A percentile compares a stretch with the other conserved stretches of the same genome.
These are phyloP conservation scores for Scleroderma citrinum DNA, from an alignment of 768 basidiomycete species.

Conservation along the genomic window DNA sequence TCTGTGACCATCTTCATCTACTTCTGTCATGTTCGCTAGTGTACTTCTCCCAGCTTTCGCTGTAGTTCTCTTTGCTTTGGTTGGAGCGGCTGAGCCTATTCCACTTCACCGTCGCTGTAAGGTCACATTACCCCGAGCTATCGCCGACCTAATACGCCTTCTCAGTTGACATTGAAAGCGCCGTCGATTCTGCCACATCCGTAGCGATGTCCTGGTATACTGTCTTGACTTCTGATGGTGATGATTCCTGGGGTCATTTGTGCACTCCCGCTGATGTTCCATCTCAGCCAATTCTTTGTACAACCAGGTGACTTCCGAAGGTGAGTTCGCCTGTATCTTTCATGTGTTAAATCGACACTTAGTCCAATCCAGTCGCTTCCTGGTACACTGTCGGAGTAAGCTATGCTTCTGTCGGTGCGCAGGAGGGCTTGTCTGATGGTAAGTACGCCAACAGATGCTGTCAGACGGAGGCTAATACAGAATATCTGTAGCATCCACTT, in stretches of 20 bases:
- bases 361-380: constrained; percentile 10
- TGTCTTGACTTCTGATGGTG: constrained; percentile 21
- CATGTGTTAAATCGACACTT: neutral
- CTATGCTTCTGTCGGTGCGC: constrained; percentile 8
- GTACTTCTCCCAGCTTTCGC: constrained; percentile 29
- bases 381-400: constrained; percentile 12
- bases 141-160: constrained; percentile 4
- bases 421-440: constrained; percentile 17
- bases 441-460: neutral
- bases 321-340: neutral
- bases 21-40: constrained; percentile 32
- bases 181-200: constrained; percentile 36
- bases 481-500: constrained; percentile 12
- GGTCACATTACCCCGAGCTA: constrained; percentile 6
- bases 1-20: neutral
- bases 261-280: neutral
- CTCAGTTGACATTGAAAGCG: constrained; percentile 29
- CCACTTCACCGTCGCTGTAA: constrained; percentile 41
- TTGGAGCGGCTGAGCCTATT: too few relatives aligned
- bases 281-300: neutral
- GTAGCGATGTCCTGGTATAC: constrained; percentile 20
- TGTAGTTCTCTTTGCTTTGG: constrained; percentile 2
- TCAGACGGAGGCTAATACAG: neutral
- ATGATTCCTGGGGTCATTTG: neutral
- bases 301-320: neutral